A percentile compares a stretch with the other conserved stretches of the same genome.
These are phyloP conservation scores for Malus hybrid DNA, from an alignment of 331 rosid species.

Conservation along the genomic window DNA sequence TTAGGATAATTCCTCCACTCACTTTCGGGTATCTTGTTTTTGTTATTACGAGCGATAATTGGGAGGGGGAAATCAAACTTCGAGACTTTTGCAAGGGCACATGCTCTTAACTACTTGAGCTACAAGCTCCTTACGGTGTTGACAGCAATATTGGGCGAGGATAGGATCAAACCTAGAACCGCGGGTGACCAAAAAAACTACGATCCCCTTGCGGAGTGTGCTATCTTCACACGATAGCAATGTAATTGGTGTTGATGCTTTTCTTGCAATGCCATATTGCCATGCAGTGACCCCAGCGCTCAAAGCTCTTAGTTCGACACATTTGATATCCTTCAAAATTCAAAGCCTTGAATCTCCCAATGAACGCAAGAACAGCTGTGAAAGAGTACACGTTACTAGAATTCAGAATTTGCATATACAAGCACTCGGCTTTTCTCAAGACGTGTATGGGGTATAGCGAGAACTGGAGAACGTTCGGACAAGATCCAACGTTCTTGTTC, in stretches of 20 bases:
- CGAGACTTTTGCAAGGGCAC: no score
- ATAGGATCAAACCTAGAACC: no score
- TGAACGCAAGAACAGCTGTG: background rate
- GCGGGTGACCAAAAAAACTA: no score
- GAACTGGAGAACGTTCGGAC: background rate
- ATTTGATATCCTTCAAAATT: background rate
- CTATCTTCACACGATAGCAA: background rate
- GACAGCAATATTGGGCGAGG: no score
- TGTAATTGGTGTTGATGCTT: background rate
- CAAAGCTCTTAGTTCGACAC: background rate
- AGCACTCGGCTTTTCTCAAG: background rate
- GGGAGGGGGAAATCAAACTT: no score
- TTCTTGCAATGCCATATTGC: background rate
- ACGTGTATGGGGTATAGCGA: background rate
- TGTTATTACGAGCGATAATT: no score
- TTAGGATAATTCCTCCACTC: no score
- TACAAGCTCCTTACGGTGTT: no score
- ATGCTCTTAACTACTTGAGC: background rate
- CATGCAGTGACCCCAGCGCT: background rate
- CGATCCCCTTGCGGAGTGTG: background rate
- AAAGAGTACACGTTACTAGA: no score
- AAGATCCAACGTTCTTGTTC: background rate
- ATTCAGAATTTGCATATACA: background rate
- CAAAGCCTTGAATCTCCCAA: background rate
- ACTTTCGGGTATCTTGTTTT: no score